Evolutionary conservation across 257 asterid species (phyloP), one percentile per base, ranked within the genome.

Genomic region (Nicotiana obtusifolia): DNA sequence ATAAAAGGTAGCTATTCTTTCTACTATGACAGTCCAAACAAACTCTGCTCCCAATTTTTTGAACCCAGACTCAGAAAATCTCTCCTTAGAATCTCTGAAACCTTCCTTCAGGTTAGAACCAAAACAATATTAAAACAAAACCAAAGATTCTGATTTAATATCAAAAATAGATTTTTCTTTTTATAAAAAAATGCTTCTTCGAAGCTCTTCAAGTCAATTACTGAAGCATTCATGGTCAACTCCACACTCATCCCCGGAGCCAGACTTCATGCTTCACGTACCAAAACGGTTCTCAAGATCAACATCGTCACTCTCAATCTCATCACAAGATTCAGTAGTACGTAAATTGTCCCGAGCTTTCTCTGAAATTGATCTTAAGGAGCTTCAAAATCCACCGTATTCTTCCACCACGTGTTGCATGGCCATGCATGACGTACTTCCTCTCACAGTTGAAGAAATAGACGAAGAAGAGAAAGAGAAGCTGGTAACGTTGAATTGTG

Each of bases 191-290:
- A 87, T 89, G 93, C 85, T 89, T 33, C 85, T 91, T 10, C 87
- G 92, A 17, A 84, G 89, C 85, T 80, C 87, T 52, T 87, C 91
- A 76, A 80, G 84, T 9, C 87, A 87, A 41, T 14, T 81, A 33
- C 35, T 84, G 11, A 91, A 89, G 60, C 54, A 22, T 60, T 5
- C 71, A 83, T 84, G 84, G 84, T 7, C 20, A 9, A 1, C 47
- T 41, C 65, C 78, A 37, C 82, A 84, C 0, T 14, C 80, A 22
- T 64, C 76, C 30, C 75, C 82, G 14, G 86, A 84, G 33, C 65
- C 82, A 54, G 83, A 78, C n/a, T 8, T 62, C 53, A 30, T 54
- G 17, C 31, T 76, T 7, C 82, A 76, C 26, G 16, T 69, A 19
- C 79, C 81, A 33, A 59, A 52, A 52, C 57, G 14, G 41, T 15